Percentiles rank a stretch among this genome's conserved stretches.
phyloP scores from a whole-genome alignment of 352 stramenopile genomes.

The Phytophthora macrochlamydospora region DNA sequence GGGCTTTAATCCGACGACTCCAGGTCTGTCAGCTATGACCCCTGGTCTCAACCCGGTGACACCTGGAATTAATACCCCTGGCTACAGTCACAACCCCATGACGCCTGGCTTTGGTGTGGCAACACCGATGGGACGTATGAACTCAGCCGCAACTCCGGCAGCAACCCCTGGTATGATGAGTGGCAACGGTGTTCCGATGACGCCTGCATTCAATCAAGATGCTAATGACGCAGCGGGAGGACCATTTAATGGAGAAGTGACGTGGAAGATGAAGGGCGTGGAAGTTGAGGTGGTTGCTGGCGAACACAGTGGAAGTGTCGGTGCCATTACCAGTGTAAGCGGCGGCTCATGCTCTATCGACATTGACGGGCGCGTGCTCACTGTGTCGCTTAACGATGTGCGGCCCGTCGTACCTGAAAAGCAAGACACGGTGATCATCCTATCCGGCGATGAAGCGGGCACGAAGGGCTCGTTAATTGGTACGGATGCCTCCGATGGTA shows the following conservation, averaged over 20 bases:
- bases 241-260: conserved; percentile 64
- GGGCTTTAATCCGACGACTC: conserved; percentile 87
- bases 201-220: conserved; percentile 69
- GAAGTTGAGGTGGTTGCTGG: conserved; percentile 79
- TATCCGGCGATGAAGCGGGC: conserved; percentile 85
- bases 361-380: conserved; percentile 75
- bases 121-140: conserved; percentile 81
- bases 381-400: conserved; percentile 66
- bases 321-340: conserved; percentile 77
- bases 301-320: conserved; percentile 70
- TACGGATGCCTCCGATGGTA: conserved; percentile 86
- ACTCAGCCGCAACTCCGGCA: conserved; percentile 63
- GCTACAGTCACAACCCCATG: conserved; percentile 89
- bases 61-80: conserved; percentile 80
- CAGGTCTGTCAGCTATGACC: conserved; percentile 79
- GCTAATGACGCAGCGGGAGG: conserved; percentile 44
- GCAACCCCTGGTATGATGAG: conserved; percentile 79
- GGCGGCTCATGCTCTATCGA: conserved; percentile 81
- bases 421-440: conserved; percentile 87
- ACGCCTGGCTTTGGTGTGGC: conserved; percentile 83
- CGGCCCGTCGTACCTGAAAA: conserved; percentile 85
- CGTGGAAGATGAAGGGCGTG: conserved; percentile 90
- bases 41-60: conserved; percentile 83
- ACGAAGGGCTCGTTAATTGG: conserved; percentile 86
- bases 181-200: conserved; percentile 72